Conservation (phyloP, 371 early-diverging fungal species). For the Mucor piriformis region DNA sequence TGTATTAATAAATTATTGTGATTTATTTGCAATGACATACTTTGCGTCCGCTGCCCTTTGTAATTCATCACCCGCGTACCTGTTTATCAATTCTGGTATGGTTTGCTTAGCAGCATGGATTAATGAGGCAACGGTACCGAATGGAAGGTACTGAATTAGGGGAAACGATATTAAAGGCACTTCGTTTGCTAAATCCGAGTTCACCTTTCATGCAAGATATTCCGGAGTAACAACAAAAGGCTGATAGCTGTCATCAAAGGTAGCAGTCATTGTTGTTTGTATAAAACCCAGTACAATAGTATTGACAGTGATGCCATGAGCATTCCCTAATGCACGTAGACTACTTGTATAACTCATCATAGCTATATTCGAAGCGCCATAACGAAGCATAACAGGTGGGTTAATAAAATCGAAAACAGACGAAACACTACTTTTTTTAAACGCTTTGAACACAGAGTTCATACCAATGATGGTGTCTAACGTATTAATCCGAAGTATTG, state of each 20-base stretch:
- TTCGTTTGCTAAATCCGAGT: no score
- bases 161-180: no score
- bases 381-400: conserved; percentile 12
- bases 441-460: conserved; percentile 21
- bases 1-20: background rate
- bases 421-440: conserved; percentile 23
- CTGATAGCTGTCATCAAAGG: background rate
- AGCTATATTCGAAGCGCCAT: conserved; percentile 25
- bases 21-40: background rate
- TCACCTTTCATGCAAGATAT: conserved; percentile 18
- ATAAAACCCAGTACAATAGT: conserved; percentile 29
- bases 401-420: conserved; percentile 19
- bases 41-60: no score
- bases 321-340: conserved; percentile 23
- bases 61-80: no score
- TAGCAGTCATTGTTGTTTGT: conserved; percentile 17
- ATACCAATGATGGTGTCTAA: conserved; percentile 22
- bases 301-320: conserved; percentile 16
- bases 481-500: conserved; percentile 14
- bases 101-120: no score
- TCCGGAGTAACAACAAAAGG: conserved; percentile 11
- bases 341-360: conserved; percentile 24
- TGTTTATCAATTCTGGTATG: no score
- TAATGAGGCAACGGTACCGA: no score
- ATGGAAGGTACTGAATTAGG: no score